A percentile compares a stretch with the other conserved stretches of the same genome.
phyloP scores from a whole-genome alignment of 345 rosid species.

The Cardiospermum halicacabum region DNA sequence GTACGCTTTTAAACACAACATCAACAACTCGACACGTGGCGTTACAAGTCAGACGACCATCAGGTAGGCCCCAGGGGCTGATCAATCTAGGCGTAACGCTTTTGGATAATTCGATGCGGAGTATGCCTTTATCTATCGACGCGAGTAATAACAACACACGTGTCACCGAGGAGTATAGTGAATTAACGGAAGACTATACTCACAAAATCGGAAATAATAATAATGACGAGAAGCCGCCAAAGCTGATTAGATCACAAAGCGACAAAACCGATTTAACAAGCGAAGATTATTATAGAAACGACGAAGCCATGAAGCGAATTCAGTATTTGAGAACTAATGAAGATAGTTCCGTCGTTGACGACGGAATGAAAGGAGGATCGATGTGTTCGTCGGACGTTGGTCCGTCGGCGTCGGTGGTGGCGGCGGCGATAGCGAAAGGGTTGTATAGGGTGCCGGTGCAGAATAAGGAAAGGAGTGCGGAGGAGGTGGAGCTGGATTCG shows the following conservation, averaged over 20 bases:
- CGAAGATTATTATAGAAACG: constrained; percentile 15
- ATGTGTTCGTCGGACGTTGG: constrained; percentile 62
- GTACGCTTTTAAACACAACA: constrained; percentile 18
- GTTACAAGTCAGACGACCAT: constrained; percentile 69
- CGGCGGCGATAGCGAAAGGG: constrained; percentile 90
- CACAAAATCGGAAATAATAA: neutral
- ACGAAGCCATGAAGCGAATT: no score
- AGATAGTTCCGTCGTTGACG: constrained; percentile 6
- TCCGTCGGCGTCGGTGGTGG: constrained; percentile 93
- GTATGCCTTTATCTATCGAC: constrained; percentile 76
- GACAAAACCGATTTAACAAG: constrained; percentile 54
- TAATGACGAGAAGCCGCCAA: neutral
- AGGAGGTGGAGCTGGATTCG: constrained; percentile 42
- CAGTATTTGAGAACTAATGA: no score
- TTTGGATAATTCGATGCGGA: constrained; percentile 58
- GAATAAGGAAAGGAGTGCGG: constrained; percentile 36
- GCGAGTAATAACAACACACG: no score
- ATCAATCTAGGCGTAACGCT: constrained; percentile 67
- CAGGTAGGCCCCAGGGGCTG: constrained; percentile 88
- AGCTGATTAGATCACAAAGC: constrained; percentile 57
- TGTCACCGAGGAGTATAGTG: constrained; percentile 8
- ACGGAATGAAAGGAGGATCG: constrained; percentile 25
- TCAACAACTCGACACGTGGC: constrained; percentile 37
- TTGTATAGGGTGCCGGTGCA: constrained; percentile 41
- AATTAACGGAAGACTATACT: neutral